phyloP scores from a whole-genome alignment of 805 yeast genomes.

The Nakazawaea ernobii region DNA sequence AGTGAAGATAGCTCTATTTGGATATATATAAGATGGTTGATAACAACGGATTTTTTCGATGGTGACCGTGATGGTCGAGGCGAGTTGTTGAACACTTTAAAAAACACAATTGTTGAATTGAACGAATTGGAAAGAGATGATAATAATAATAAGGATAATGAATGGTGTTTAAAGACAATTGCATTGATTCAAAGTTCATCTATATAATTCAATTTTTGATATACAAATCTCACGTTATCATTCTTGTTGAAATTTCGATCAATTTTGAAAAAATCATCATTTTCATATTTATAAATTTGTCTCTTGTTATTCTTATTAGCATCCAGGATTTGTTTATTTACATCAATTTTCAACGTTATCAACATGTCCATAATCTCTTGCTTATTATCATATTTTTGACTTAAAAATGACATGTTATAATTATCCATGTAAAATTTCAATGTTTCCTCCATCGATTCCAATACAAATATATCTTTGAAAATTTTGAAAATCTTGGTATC shows the following conservation, averaged over 20 bases:
- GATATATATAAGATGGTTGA: slow-evolving; percentile 82
- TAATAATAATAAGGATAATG: slow-evolving; percentile 49
- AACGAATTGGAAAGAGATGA: slow-evolving; percentile 72
- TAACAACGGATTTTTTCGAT: slow-evolving; percentile 36
- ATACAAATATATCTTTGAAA: slow-evolving; percentile 5
- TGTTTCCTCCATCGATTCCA: slow-evolving; percentile 15
- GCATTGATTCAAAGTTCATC: slow-evolving; percentile 30
- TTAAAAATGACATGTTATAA: slow-evolving; percentile 19
- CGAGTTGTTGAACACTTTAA: slow-evolving; percentile 42
- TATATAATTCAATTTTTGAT: slow-evolving; percentile 9
- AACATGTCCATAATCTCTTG: slow-evolving; percentile 22
- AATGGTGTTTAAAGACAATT: slow-evolving; percentile 70
- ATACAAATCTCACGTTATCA: slow-evolving; percentile 10
- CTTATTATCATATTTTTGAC: slow-evolving; percentile 1
- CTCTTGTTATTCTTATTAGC: not conserved
- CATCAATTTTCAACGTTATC: slow-evolving; percentile 25
- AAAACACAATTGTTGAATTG: slow-evolving; percentile 50
- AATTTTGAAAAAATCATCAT: slow-evolving; percentile 6
- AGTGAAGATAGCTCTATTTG: slow-evolving; percentile 93
- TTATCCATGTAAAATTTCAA: slow-evolving; percentile 26
- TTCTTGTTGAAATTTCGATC: slow-evolving; percentile 7
- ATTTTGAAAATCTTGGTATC: slow-evolving; percentile 5
- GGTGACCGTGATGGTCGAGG: slow-evolving; percentile 15
- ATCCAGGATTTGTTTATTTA: slow-evolving; percentile 11
- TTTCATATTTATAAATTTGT: slow-evolving; percentile 1